Evolutionary conservation across 352 stramenopile genomes (phyloP).

Genomic region (Phytophthora tentaculata): DNA sequence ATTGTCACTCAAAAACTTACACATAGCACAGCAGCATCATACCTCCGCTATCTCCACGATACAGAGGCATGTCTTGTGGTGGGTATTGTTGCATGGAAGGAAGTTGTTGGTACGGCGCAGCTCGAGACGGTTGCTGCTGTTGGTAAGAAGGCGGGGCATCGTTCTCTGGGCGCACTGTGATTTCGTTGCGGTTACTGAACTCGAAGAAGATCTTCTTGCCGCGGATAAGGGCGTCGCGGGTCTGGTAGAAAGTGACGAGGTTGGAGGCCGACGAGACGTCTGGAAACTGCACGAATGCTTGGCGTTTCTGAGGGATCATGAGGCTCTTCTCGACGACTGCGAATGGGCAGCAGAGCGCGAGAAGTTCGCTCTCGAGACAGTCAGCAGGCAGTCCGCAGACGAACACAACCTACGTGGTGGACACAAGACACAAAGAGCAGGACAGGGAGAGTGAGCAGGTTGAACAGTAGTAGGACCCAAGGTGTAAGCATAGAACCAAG

Average conservation of each 20-base stretch:
- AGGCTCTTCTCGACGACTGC: constrained; percentile 83
- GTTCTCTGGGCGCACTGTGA: constrained; percentile 46
- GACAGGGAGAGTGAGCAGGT: constrained; percentile 27
- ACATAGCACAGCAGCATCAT: background rate
- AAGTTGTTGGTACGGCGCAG: constrained; percentile 31
- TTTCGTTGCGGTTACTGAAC: constrained; percentile 72
- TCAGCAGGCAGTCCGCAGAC: constrained; percentile 76
- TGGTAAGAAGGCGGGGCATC: constrained; percentile 31
- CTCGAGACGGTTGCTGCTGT: constrained; percentile 31
- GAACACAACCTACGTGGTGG: constrained; percentile 66
- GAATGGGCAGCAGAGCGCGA: constrained; percentile 83
- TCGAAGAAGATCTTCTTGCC: constrained; percentile 85
- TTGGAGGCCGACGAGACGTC: constrained; percentile 69
- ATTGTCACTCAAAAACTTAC: no score
- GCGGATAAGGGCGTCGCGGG: constrained; percentile 74
- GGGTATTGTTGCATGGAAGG: constrained; percentile 32
- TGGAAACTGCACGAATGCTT: constrained; percentile 83
- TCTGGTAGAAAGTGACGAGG: constrained; percentile 82
- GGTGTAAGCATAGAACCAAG: constrained; percentile 6
- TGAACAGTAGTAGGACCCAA: background rate
- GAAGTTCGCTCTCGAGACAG: constrained; percentile 83
- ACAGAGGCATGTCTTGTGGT: constrained; percentile 25
- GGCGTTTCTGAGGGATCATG: constrained; percentile 74
- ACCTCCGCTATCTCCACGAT: constrained; percentile 24
- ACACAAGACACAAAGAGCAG: constrained; percentile 35